Conservation (phyloP, 2,329 filamentous ascomycete genomes). For the Penicillium hesseltinei region DNA sequence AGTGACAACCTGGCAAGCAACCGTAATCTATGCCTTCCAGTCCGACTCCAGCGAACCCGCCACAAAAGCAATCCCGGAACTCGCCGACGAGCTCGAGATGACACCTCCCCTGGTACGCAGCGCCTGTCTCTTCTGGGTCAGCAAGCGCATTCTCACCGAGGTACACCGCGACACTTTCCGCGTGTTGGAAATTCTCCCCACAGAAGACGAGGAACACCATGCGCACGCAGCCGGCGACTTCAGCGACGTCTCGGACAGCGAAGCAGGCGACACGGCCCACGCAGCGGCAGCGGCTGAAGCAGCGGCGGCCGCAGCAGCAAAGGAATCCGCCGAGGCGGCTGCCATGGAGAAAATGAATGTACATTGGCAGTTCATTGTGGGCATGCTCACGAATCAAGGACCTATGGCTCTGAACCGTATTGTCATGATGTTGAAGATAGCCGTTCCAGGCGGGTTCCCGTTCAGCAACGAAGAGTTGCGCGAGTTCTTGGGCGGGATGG, state of each 20-base stretch:
- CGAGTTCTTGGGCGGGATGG: conserved; percentile 76
- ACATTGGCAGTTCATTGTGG: conserved; percentile 89
- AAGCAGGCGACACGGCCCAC: conserved; percentile 28
- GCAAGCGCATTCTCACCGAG: conserved; percentile 53
- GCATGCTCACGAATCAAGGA: conserved; percentile 91
- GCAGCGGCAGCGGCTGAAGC: conserved; percentile 42
- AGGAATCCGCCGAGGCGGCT: conserved; percentile 53
- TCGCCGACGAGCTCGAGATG: conserved; percentile 55
- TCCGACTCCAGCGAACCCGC: conserved; percentile 36
- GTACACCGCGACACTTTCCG: conserved; percentile 52
- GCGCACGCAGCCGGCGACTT: conserved; percentile 19
- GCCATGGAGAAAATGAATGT: conserved; percentile 68
- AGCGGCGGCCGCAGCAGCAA: conserved; percentile 43
- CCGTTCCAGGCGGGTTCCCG: conserved; percentile 81
- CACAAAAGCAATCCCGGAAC: conserved; percentile 42
- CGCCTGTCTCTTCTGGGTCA: conserved; percentile 63
- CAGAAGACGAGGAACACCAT: conserved; percentile 29
- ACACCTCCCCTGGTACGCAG: conserved; percentile 56
- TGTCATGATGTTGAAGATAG: conserved; percentile 91
- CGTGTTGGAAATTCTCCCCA: conserved; percentile 55
- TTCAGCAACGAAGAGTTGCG: conserved; percentile 86
- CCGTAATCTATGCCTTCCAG: conserved; percentile 81
- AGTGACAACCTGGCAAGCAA: conserved; percentile 81
- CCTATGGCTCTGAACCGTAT: conserved; percentile 81
- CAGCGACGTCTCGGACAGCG: conserved; percentile 18